A percentile compares a stretch with the other conserved stretches of the same genome.
These are phyloP conservation scores for Aspergillus cavernicola DNA, from an alignment of 495 filamentous ascomycete species.

Conservation along the genomic window DNA sequence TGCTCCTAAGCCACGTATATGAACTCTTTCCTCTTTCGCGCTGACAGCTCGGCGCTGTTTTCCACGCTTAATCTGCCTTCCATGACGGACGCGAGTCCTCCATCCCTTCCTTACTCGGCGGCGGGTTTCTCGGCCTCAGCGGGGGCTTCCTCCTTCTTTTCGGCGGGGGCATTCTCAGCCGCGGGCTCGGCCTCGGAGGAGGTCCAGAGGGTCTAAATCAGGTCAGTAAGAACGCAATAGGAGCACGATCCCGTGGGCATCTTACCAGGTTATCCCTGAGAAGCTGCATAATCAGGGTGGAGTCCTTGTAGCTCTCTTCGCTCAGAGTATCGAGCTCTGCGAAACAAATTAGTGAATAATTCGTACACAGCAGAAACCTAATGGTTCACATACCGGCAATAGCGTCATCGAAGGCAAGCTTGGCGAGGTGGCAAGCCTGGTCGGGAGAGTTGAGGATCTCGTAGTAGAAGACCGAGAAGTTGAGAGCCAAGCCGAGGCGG, in stretches of 20 bases:
- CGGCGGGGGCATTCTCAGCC: constrained; percentile 52
- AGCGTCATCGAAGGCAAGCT: constrained; percentile 98
- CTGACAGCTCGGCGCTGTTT: constrained; percentile 6
- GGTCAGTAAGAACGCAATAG: constrained; percentile 20
- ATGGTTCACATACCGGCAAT: constrained; percentile 90
- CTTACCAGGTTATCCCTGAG: constrained; percentile 97
- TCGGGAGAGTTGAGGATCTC: constrained; percentile 99
- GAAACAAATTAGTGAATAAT: constrained; percentile 19
- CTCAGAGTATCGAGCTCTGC: constrained; percentile 95
- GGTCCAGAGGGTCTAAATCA: constrained; percentile 90
- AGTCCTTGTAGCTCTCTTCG: constrained; percentile 99
- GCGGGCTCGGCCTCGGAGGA: constrained; percentile 92
- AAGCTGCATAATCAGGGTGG: constrained; percentile 99
- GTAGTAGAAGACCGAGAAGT: constrained; percentile 99
- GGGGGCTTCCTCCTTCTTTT: constrained; percentile 56
- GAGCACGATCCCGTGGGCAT: constrained; percentile 10
- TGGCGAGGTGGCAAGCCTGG: constrained; percentile 97
- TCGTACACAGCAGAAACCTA: too few relatives aligned
- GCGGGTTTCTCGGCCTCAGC: constrained; percentile 61
- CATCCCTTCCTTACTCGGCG: constrained; percentile 40
- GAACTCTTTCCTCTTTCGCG: constrained; percentile 13
- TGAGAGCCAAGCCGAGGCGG: constrained; percentile 94
- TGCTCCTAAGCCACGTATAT: background rate
- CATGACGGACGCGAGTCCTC: constrained; percentile 36
- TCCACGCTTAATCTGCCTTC: constrained; percentile 6